Evolutionary conservation across 495 filamentous ascomycete species (phyloP), one percentile per base, ranked within the genome.

Genomic region (Cryomyces minteri): DNA sequence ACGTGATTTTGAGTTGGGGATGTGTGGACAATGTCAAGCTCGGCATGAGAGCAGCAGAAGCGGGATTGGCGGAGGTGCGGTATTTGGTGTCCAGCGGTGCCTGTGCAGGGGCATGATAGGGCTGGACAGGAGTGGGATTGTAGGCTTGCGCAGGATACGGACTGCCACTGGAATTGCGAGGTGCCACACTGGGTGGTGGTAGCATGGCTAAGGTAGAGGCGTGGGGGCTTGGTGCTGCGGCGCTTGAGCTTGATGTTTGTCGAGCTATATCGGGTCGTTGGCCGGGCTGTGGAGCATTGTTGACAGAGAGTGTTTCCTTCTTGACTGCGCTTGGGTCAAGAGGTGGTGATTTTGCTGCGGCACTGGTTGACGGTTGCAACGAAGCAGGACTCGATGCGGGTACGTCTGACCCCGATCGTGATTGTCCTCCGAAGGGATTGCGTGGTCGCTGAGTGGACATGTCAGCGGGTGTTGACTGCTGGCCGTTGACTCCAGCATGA

Each of bases 11-110:
- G 31, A 85, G 63, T 1, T 67, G 67, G 4, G 77, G 73, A 58
- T 84, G 80, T 4, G 80, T 77, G 34, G 63, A 58, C n/a, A 93
- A 58, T 28, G 71, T 55, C 45, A 54, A 61, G 57, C 46, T 60
- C 53, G 53, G 70, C 36, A 53, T 52, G 48, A 59, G 51, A 12
- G 62, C 54, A 9, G 54, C 46, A 31, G 45, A 10, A 29, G 39
- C 18, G 18, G 18, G 18, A 37, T 42, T 5, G 47, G 42, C 11
- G 43, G 11, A 5, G 54, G 49, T 14, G 49, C 49, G 29, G 48
- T 48, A 41, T 48, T 51, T 43, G 51, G 46, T 37, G 43, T 46
- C 40, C 43, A 45, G 42, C 8, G 39, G 44, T 32, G 43, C 51
- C 44, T 31, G 51, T 46, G 31, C 40, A 44, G 47, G 49, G 41